Percentiles rank a stretch among this genome's conserved stretches.
Evolutionary conservation across 495 filamentous ascomycete genomes (phyloP).

Genomic region (Aspergillus leporis): DNA sequence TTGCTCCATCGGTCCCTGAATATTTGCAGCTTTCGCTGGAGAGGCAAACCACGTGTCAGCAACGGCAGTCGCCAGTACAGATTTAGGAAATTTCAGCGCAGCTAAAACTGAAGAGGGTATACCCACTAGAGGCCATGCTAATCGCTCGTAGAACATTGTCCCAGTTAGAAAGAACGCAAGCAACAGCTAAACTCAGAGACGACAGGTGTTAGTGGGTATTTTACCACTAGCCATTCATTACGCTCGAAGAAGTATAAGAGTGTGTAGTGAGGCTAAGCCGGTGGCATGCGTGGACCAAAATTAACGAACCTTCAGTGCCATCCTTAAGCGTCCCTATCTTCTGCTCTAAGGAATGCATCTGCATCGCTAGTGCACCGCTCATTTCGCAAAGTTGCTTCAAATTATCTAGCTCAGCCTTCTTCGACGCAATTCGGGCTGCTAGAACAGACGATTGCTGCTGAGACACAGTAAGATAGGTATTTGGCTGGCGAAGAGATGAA

Average conservation of each 20-base stretch:
- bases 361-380: constrained; percentile 78
- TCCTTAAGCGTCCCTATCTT: constrained; percentile 86
- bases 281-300: neutral
- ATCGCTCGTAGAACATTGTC: constrained; percentile 92
- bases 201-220: constrained; percentile 2
- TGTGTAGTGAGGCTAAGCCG: neutral
- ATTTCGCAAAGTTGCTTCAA: constrained; percentile 84
- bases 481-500: constrained; percentile 40
- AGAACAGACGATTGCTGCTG: constrained; percentile 77
- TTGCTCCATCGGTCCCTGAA: constrained; percentile 6
- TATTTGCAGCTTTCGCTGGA: constrained; percentile 16
- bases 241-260: neutral
- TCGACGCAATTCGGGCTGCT: constrained; percentile 85
- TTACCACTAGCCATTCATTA: neutral
- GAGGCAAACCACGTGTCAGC: neutral
- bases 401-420: constrained; percentile 89
- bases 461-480: constrained; percentile 36
- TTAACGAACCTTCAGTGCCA: constrained; percentile 78
- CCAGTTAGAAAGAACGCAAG: constrained; percentile 92
- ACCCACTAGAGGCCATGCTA: constrained; percentile 90
- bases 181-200: constrained; percentile 65
- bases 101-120: neutral
- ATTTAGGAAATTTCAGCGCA: neutral
- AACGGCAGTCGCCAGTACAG: neutral
- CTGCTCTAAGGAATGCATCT: constrained; percentile 89